A percentile compares a stretch with the other conserved stretches of the same genome.
Conservation (phyloP, 371 early-diverging fungal genomes). For the Mortierella sp. region DNA sequence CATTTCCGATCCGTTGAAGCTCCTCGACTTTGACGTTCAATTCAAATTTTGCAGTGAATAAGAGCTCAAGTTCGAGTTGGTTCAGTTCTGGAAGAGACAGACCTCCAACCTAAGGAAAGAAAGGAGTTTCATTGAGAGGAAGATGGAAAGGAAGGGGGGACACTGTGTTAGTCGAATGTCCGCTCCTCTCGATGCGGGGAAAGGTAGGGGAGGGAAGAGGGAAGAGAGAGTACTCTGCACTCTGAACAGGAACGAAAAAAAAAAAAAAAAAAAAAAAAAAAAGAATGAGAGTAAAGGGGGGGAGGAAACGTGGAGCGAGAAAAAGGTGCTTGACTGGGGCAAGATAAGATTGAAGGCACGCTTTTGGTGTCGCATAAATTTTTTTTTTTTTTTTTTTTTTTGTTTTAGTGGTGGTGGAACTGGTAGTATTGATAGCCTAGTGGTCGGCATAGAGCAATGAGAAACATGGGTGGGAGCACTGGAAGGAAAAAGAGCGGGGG, state of each 20-base stretch:
- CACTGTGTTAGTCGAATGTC: no score
- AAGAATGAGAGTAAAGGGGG: background rate
- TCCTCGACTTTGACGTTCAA: slow-evolving; percentile 66
- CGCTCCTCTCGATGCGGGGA: no score
- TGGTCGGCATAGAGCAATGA: no score
- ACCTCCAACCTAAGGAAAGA: slow-evolving; percentile 79
- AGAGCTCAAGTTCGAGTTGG: slow-evolving; percentile 88
- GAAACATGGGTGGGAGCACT: no score
- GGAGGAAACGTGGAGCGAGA: background rate
- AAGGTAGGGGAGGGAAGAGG: slow-evolving; percentile 3
- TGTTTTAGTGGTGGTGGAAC: background rate
- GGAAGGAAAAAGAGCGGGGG: no score
- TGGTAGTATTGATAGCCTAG: no score
- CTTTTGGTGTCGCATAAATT: background rate
- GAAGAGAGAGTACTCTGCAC: background rate
- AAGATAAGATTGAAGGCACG: slow-evolving; percentile 10
- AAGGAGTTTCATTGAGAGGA: background rate
- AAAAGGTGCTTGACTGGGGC: background rate
- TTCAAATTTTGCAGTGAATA: slow-evolving; percentile 85
- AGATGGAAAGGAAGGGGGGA: slow-evolving; percentile 2
- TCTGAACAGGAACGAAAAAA: no score
- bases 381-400: background rate
- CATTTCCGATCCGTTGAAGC: slow-evolving; percentile 35
- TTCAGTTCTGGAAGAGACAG: slow-evolving; percentile 87
- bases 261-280: slow-evolving; percentile 1